Percentiles rank a stretch among this genome's conserved stretches.
Conservation (phyloP, 2,329 filamentous ascomycete genomes). For the Colletotrichum lupini region DNA sequence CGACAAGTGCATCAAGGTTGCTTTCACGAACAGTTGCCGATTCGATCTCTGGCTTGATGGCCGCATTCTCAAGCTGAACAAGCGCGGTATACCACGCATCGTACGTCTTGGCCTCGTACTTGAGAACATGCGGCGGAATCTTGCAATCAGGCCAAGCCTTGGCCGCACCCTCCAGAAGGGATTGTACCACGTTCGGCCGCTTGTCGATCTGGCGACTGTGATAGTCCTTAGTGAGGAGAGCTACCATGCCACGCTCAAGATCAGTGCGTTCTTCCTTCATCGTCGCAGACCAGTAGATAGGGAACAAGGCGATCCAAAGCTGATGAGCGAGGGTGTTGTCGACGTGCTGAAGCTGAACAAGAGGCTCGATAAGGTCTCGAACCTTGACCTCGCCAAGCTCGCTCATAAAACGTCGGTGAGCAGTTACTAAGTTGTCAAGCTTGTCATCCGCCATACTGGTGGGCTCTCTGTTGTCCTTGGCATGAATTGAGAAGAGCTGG, state of each 20-base stretch:
- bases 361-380: constrained; percentile 88
- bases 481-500: constrained; percentile 77
- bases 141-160: constrained; percentile 89
- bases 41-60: constrained; percentile 85
- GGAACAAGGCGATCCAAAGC: constrained; percentile 92
- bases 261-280: constrained; percentile 89
- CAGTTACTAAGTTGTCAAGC: constrained; percentile 81
- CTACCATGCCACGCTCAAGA: constrained; percentile 90
- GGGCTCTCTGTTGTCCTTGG: constrained; percentile 73
- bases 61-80: constrained; percentile 88
- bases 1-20: constrained; percentile 94
- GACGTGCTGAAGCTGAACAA: constrained; percentile 91
- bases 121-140: constrained; percentile 94
- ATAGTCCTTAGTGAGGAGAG: constrained; percentile 92
- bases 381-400: constrained; percentile 89
- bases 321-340: constrained; percentile 85
- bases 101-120: constrained; percentile 93
- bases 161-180: constrained; percentile 87
- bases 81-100: constrained; percentile 98
- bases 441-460: constrained; percentile 83
- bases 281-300: constrained; percentile 91
- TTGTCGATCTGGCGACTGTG: constrained; percentile 95
- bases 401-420: constrained; percentile 83
- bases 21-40: constrained; percentile 89
- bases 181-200: constrained; percentile 94